Base-by-base conservation (phyloP, 2,329 filamentous ascomycete species). In the Fusarium sp. region DNA sequence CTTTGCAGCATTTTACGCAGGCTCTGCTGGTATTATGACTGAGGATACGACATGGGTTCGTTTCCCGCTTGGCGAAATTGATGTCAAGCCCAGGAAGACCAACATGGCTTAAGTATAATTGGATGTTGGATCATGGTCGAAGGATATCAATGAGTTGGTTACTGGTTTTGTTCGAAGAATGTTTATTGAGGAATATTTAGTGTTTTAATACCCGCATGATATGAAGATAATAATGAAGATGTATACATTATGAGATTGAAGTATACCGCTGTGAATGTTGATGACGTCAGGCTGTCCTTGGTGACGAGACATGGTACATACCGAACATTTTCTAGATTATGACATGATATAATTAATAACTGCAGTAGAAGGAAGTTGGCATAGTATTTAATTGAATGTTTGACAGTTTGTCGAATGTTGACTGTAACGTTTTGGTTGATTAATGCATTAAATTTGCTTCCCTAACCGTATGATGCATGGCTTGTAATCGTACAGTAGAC, bases 11-110 rank as follows among this genome's bases (percentile, higher is more conserved):
- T 81, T 82, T 45, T 82, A 82, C 53, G 79, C 76, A 6, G 80
- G 80, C 14, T 71, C 73, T n/a, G 71, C 80, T 13, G 79, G 79
- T 19, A 67, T 82, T 49, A 82, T 82, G 80, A 70, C 76, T 2
- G 74, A 75, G 30, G 79, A 80, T 52, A 82, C 79, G 3, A 82
- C 80, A 6, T 81, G 75, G 69, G 76, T 82, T 13, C 67, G 68
- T n/a, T 75, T 82, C 22, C 81, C 81, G 4, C 71, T 82, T 17
- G 81, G 81, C 1, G 77, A 79, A 59, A 72, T 80, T 39, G 49
- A 58, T 33, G 65, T 74, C 17, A 46, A 49, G 14, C 37, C 67
- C 11, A 57, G 35, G 33, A 74, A 72, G 65, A 63, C 58, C 14
- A 74, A 74, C 41, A 55, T 74, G 7, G 72, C 71, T 30, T 74